Conservation (phyloP, 2,329 filamentous ascomycete species). For the Trichoderma sp. region DNA sequence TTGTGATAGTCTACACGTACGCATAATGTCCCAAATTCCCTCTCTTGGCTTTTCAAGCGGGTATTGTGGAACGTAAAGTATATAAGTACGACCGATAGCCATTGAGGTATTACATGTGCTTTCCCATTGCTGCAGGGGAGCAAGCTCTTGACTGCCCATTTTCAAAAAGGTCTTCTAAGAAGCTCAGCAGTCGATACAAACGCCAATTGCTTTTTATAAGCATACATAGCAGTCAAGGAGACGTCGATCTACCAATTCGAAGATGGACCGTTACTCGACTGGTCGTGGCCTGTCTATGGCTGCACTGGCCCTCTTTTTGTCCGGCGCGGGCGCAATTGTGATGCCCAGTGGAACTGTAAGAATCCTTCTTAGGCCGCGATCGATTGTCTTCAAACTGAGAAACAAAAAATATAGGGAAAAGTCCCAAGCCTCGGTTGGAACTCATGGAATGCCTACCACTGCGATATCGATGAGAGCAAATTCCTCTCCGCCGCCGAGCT, state of each 20-base stretch:
- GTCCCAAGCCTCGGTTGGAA: conserved; percentile 54
- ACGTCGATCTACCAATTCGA: neutral
- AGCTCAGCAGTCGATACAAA: neutral
- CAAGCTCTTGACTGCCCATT: neutral
- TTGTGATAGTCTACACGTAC: neutral
- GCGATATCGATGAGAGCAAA: conserved; percentile 54
- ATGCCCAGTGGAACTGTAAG: conserved; percentile 27
- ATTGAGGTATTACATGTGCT: neutral
- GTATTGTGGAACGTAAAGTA: neutral
- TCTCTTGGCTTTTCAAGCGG: neutral
- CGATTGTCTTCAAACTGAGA: neutral
- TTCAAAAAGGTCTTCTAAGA: neutral
- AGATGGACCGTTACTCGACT: conserved; percentile 2
- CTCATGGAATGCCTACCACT: conserved; percentile 58
- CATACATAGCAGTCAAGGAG: neutral
- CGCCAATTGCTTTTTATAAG: too few relatives aligned
- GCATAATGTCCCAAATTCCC: neutral
- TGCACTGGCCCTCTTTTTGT: conserved; percentile 10
- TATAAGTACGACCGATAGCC: neutral
- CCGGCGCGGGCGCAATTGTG: conserved; percentile 12
- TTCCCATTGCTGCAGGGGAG: neutral
- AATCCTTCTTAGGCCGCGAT: neutral
- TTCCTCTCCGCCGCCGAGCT: conserved; percentile 52
- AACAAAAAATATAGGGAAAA: conserved; percentile 23
- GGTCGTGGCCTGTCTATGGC: neutral